A percentile compares a stretch with the other conserved stretches of the same genome.
These are phyloP conservation scores for Takashimella tepidaria DNA, from an alignment of 1,284 basidiomycete species.

Conservation along the genomic window DNA sequence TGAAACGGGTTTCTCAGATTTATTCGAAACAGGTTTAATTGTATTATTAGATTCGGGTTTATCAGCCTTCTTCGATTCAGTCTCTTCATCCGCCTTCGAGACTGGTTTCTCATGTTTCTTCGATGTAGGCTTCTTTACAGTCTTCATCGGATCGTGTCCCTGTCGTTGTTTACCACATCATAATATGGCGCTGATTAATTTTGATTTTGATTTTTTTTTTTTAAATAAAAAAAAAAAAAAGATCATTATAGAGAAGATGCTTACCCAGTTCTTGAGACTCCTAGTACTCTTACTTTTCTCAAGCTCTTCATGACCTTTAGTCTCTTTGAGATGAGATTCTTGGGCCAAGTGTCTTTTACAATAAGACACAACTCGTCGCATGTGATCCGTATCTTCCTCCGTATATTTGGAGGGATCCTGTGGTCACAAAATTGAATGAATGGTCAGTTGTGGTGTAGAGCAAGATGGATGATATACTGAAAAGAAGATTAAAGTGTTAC, in stretches of 20 bases:
- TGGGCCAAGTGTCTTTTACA: conserved; percentile 47
- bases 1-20: too few relatives aligned
- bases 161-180: conserved; percentile 7
- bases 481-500: conserved; percentile 10
- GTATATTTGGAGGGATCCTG: conserved; percentile 43
- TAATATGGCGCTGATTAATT: too few relatives aligned
- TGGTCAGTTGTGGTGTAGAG: too few relatives aligned
- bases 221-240: not conserved
- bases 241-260: conserved; percentile 1
- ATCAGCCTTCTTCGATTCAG: conserved; percentile 8
- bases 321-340: conserved; percentile 41
- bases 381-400: conserved; percentile 44
- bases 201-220: too few relatives aligned
- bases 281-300: conserved; percentile 42
- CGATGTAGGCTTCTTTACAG: conserved; percentile 9
- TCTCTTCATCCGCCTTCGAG: conserved; percentile 10
- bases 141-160: conserved; percentile 43
- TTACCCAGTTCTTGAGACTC: conserved; percentile 45
- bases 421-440: not conserved
- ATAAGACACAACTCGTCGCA: conserved; percentile 44
- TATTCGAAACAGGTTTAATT: too few relatives aligned
- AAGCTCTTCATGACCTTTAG: conserved; percentile 41
- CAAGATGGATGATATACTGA: too few relatives aligned
- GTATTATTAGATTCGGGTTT: conserved; percentile 16
- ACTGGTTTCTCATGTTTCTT: not conserved